Evolutionary conservation across 495 filamentous ascomycete species (phyloP).

Genomic region (Hypoxylon subgilvum): DNA sequence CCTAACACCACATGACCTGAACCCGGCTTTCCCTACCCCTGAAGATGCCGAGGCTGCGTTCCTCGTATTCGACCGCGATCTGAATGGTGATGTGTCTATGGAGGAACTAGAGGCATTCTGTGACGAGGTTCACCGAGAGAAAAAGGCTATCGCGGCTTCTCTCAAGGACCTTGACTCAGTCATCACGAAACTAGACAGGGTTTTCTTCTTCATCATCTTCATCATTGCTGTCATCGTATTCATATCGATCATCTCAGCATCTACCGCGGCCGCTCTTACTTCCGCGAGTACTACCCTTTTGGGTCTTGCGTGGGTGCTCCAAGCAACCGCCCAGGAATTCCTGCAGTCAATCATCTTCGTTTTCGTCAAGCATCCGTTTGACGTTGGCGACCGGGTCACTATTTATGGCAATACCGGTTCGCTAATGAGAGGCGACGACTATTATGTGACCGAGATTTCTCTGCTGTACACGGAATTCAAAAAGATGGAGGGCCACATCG

Average conservation of each 20-base stretch:
- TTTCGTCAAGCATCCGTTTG: slow-evolving; percentile 97
- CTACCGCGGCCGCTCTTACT: slow-evolving; percentile 80
- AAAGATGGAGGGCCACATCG: slow-evolving; percentile 95
- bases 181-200: slow-evolving; percentile 85
- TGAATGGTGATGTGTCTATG: slow-evolving; percentile 97
- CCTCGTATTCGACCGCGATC: slow-evolving; percentile 90
- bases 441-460: slow-evolving; percentile 93
- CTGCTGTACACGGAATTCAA: slow-evolving; percentile 98
- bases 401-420: slow-evolving; percentile 89
- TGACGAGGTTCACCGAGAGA: slow-evolving; percentile 92
- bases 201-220: slow-evolving; percentile 84
- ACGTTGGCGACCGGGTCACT: slow-evolving; percentile 91
- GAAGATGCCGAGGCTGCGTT: slow-evolving; percentile 95
- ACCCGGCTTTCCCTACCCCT: slow-evolving; percentile 76
- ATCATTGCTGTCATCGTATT: slow-evolving; percentile 83
- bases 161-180: slow-evolving; percentile 95
- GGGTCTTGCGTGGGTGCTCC: slow-evolving; percentile 89
- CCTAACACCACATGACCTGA: slow-evolving; percentile 76
- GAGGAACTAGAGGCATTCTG: slow-evolving; percentile 92
- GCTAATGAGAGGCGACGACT: slow-evolving; percentile 80
- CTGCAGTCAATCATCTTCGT: slow-evolving; percentile 91
- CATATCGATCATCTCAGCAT: slow-evolving; percentile 85
- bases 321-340: slow-evolving; percentile 91
- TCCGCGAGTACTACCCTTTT: slow-evolving; percentile 85
- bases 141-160: slow-evolving; percentile 92